Conservation (phyloP, 2,329 filamentous ascomycete genomes). For the Blumeria graminis region DNA sequence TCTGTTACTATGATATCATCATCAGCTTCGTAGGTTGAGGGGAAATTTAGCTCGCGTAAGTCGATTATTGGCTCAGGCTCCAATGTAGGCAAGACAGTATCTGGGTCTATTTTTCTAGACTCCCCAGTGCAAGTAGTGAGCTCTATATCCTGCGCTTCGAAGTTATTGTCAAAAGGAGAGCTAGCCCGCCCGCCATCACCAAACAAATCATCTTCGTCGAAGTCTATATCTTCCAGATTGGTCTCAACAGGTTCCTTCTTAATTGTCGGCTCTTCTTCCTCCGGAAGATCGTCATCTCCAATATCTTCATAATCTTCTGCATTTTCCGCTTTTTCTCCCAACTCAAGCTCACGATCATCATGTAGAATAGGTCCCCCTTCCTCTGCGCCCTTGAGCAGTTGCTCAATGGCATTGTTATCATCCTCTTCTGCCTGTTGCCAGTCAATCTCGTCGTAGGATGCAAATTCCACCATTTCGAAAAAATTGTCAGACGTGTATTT, state of each 20-base stretch:
- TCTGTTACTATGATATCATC: conserved; percentile 43
- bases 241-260: conserved; percentile 9
- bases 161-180: conserved; percentile 12
- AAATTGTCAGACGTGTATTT: not conserved
- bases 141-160: conserved; percentile 2
- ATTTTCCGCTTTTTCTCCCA: conserved; percentile 68
- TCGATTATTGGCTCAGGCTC: conserved; percentile 7
- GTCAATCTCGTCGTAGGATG: conserved; percentile 15
- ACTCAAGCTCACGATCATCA: conserved; percentile 26
- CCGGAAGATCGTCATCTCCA: conserved; percentile 71
- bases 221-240: conserved; percentile 27
- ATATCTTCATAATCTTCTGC: conserved; percentile 82
- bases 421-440: conserved; percentile 22
- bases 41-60: conserved; percentile 22
- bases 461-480: not conserved
- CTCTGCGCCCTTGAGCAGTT: conserved; percentile 3
- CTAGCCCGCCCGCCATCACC: conserved; percentile 26
- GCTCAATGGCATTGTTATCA: conserved; percentile 24
- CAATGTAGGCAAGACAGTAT: conserved; percentile 2
- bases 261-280: conserved; percentile 34
- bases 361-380: conserved; percentile 16
- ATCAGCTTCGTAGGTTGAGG: conserved; percentile 14
- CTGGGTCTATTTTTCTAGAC: conserved; percentile 4
- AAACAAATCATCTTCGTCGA: conserved; percentile 39
- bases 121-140: conserved; percentile 1